phyloP scores from a whole-genome alignment of 1,284 basidiomycete species.

The Pseudozyma sp. region DNA sequence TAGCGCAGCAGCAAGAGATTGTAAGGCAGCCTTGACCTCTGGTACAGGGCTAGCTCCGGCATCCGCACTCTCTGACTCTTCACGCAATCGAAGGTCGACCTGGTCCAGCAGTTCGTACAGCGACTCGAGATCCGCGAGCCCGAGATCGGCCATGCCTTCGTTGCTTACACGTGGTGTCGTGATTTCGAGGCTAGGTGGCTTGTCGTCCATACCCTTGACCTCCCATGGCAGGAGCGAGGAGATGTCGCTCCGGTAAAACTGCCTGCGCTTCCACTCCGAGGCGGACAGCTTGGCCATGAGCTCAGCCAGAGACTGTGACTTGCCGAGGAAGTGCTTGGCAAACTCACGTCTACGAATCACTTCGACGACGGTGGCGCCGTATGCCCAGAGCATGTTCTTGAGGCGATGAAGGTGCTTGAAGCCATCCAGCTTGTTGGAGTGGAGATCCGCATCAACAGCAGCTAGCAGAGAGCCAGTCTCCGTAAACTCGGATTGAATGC shows the following conservation, averaged over 20 bases:
- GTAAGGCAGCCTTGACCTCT: slow-evolving; percentile 50
- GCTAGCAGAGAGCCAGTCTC: slow-evolving; percentile 55
- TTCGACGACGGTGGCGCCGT: slow-evolving; percentile 90
- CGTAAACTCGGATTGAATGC: slow-evolving; percentile 66
- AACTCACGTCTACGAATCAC: slow-evolving; percentile 90
- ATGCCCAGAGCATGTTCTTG: slow-evolving; percentile 90
- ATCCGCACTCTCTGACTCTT: slow-evolving; percentile 17
- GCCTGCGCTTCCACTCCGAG: slow-evolving; percentile 55
- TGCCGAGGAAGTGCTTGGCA: slow-evolving; percentile 56
- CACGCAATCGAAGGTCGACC: slow-evolving; percentile 41
- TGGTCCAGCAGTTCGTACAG: slow-evolving; percentile 54
- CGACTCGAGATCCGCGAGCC: slow-evolving; percentile 48
- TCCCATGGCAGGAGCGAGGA: slow-evolving; percentile 61
- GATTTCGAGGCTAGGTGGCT: slow-evolving; percentile 62
- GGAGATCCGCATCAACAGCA: slow-evolving; percentile 56
- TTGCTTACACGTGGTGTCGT: slow-evolving; percentile 50
- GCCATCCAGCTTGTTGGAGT: slow-evolving; percentile 72
- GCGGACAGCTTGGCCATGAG: slow-evolving; percentile 65
- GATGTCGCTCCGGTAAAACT: slow-evolving; percentile 49
- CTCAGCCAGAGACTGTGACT: slow-evolving; percentile 63
- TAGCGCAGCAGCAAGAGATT: slow-evolving; percentile 42
- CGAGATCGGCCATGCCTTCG: slow-evolving; percentile 45
- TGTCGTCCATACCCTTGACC: slow-evolving; percentile 57
- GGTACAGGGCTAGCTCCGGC: slow-evolving; percentile 41
- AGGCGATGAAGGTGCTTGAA: slow-evolving; percentile 90